Evolutionary conservation across 2,329 filamentous ascomycete species (phyloP).

Genomic region (Parasarocladium wereldwijsianum): DNA sequence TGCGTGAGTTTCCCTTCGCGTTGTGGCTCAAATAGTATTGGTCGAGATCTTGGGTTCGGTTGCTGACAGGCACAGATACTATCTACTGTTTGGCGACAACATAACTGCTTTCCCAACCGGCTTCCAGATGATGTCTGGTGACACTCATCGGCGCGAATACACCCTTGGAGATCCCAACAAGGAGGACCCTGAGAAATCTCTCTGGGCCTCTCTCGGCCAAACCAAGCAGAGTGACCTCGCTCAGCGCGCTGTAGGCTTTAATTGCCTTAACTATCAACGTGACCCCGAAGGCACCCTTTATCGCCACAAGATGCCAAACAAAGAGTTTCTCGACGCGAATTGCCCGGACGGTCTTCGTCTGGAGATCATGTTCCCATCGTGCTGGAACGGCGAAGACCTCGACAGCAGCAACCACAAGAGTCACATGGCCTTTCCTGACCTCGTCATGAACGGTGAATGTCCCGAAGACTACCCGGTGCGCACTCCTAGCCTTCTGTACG

Average conservation of each 20-base stretch:
- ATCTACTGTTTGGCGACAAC: conserved; percentile 54
- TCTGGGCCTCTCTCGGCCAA: conserved; percentile 49
- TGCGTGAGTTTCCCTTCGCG: conserved; percentile 43
- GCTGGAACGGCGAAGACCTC: conserved; percentile 60
- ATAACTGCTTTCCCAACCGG: conserved; percentile 60
- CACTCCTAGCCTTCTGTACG: conserved; percentile 64
- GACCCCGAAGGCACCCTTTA: conserved; percentile 58
- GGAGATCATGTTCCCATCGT: conserved; percentile 79
- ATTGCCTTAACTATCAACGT: conserved; percentile 72
- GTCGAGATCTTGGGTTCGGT: neutral
- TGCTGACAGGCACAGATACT: conserved; percentile 46
- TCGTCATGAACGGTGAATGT: conserved; percentile 64
- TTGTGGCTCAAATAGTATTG: neutral
- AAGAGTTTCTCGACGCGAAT: conserved; percentile 63
- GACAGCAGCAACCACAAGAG: conserved; percentile 40
- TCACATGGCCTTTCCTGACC: conserved; percentile 65
- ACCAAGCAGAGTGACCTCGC: conserved; percentile 52
- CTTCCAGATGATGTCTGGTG: conserved; percentile 74
- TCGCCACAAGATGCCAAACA: conserved; percentile 70
- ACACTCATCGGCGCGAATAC: conserved; percentile 53
- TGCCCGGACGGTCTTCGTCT: conserved; percentile 71
- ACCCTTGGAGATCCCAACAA: conserved; percentile 51
- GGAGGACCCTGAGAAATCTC: conserved; percentile 50
- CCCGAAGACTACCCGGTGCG: conserved; percentile 53
- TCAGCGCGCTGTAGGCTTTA: conserved; percentile 83